Evolutionary conservation across 768 basidiomycete species (phyloP).

Genomic region (Suillus luteus): DNA sequence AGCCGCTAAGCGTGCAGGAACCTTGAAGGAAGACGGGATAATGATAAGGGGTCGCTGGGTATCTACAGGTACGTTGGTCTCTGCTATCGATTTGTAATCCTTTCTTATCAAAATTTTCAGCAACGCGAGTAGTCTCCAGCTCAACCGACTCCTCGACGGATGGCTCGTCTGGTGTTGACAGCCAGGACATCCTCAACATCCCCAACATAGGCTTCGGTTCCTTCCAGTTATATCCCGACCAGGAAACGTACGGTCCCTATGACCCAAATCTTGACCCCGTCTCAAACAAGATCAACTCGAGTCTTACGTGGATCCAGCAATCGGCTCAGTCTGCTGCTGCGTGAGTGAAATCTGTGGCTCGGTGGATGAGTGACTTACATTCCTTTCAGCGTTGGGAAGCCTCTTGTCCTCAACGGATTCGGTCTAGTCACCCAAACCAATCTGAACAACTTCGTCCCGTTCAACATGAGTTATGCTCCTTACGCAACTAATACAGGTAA

Average conservation of each 20-base stretch:
- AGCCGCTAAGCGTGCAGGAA: constrained; percentile 36
- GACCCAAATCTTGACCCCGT: constrained; percentile 53
- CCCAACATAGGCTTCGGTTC: constrained; percentile 57
- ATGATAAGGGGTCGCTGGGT: constrained; percentile 63
- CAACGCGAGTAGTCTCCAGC: constrained; percentile 49
- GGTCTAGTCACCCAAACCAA: constrained; percentile 64
- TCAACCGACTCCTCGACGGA: constrained; percentile 55
- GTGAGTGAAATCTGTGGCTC: constrained; percentile 36
- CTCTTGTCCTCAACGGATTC: constrained; percentile 53
- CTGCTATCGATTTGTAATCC: not conserved
- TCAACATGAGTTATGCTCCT: constrained; percentile 52
- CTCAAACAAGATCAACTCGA: constrained; percentile 52
- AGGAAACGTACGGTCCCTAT: constrained; percentile 50
- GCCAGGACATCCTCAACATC: constrained; percentile 61
- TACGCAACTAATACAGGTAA: constrained; percentile 38
- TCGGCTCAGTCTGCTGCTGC: constrained; percentile 46
- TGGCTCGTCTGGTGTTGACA: constrained; percentile 67
- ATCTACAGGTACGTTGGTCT: constrained; percentile 46
- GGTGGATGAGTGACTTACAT: constrained; percentile 7
- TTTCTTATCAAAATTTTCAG: constrained; percentile 29
- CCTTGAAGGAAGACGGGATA: constrained; percentile 40
- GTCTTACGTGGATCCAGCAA: constrained; percentile 54
- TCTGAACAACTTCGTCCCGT: constrained; percentile 57
- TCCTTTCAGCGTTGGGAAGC: constrained; percentile 52
- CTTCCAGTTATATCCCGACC: constrained; percentile 74